Evolutionary conservation across 768 basidiomycete genomes (phyloP).

Genomic region (Boletellus ananiceps): DNA sequence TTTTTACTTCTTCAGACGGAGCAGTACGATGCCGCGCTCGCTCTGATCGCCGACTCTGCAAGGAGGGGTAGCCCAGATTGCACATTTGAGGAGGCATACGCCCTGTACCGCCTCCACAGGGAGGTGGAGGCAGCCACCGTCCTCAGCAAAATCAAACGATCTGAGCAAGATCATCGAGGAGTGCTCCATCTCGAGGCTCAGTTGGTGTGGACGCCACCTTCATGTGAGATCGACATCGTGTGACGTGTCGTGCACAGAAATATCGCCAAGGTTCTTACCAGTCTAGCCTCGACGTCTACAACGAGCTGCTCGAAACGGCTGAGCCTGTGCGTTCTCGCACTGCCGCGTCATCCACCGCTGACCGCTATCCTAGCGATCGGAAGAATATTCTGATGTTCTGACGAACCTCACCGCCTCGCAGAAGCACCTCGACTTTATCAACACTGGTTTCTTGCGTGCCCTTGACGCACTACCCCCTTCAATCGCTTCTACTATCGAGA

Average conservation of each 20-base stretch:
- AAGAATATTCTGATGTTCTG: slow-evolving; percentile 83
- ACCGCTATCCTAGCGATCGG: slow-evolving; percentile 54
- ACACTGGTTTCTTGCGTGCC: slow-evolving; percentile 58
- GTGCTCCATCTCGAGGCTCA: slow-evolving; percentile 82
- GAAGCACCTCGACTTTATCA: slow-evolving; percentile 80
- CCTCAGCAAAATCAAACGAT: slow-evolving; percentile 45
- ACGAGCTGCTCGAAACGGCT: slow-evolving; percentile 71
- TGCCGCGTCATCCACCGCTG: slow-evolving; percentile 1
- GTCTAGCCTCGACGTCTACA: slow-evolving; percentile 71
- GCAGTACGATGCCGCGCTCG: slow-evolving; percentile 66
- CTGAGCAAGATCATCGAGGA: slow-evolving; percentile 50
- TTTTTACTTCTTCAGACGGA: slow-evolving; percentile 86
- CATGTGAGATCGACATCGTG: slow-evolving; percentile 15
- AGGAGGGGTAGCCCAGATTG: slow-evolving; percentile 11
- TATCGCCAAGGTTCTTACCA: slow-evolving; percentile 79
- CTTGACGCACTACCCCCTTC: slow-evolving; percentile 57
- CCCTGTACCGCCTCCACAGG: slow-evolving; percentile 77
- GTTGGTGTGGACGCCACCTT: slow-evolving; percentile 52
- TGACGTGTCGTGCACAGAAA: slow-evolving; percentile 40
- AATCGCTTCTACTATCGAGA: slow-evolving; percentile 52
- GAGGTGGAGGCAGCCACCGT: slow-evolving; percentile 62
- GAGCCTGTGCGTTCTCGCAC: slow-evolving; percentile 55
- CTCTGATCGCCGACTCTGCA: slow-evolving; percentile 40
- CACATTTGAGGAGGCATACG: slow-evolving; percentile 74
- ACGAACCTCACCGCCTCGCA: slow-evolving; percentile 83